phyloP scores from a whole-genome alignment of 2,329 filamentous ascomycete genomes.

The Atkinsonella hypoxylon region DNA sequence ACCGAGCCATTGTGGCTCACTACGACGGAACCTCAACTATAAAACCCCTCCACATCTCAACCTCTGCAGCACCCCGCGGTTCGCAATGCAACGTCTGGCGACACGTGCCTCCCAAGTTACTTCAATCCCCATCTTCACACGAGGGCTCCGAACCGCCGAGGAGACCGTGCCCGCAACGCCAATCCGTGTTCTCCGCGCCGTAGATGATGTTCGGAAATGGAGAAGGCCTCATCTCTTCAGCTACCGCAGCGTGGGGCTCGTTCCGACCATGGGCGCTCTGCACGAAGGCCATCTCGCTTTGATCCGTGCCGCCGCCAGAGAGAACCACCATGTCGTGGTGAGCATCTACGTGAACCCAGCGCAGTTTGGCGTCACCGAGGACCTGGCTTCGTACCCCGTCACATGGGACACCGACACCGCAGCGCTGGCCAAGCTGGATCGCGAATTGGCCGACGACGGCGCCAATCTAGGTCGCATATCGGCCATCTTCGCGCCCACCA shows the following conservation, averaged over 20 bases:
- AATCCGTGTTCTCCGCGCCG: conserved; percentile 65
- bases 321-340: conserved; percentile 80
- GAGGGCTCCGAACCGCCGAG: conserved; percentile 12
- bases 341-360: conserved; percentile 95
- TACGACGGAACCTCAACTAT: background rate
- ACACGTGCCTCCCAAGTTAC: background rate
- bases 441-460: conserved; percentile 53
- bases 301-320: conserved; percentile 68
- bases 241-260: conserved; percentile 67
- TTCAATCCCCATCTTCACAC: conserved; percentile 11
- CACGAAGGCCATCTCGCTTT: conserved; percentile 83
- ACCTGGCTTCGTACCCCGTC: conserved; percentile 77
- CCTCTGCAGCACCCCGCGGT: too few relatives aligned
- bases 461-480: conserved; percentile 55
- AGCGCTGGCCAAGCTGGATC: conserved; percentile 55
- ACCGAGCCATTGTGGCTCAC: background rate
- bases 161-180: conserved; percentile 43
- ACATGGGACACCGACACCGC: conserved; percentile 73
- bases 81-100: conserved; percentile 3
- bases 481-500: conserved; percentile 78
- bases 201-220: conserved; percentile 58
- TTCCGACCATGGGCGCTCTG: conserved; percentile 97
- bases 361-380: conserved; percentile 84
- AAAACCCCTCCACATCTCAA: background rate
- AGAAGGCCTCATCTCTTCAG: conserved; percentile 53